Percentiles rank a stretch among this genome's conserved stretches.
Evolutionary conservation across 2,329 filamentous ascomycete genomes (phyloP).

Genomic region (Penicillium brasilianum): DNA sequence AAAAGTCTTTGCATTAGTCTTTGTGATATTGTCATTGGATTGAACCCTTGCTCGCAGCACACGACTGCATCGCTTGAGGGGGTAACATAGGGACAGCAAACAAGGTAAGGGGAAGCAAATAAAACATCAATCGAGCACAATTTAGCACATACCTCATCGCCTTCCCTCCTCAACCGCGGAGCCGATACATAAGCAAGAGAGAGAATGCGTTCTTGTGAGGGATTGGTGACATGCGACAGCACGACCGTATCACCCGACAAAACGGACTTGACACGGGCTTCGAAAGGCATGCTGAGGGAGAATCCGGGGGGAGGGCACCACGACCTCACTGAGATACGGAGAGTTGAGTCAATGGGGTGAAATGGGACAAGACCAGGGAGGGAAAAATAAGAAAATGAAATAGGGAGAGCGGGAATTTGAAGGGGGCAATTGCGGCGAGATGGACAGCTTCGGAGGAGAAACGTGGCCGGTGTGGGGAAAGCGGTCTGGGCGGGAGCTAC

Average conservation of each 20-base stretch:
- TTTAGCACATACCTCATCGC: slow-evolving; percentile 69
- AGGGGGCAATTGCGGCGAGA: slow-evolving; percentile 18
- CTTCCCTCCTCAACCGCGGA: slow-evolving; percentile 83
- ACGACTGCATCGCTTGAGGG: background rate
- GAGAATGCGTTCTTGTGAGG: slow-evolving; percentile 79
- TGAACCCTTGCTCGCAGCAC: background rate
- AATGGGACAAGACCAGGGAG: slow-evolving; percentile 17
- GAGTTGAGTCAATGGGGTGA: slow-evolving; percentile 13
- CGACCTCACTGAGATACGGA: slow-evolving; percentile 19
- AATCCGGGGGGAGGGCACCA: slow-evolving; percentile 11
- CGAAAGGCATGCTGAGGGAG: slow-evolving; percentile 45
- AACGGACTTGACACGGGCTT: slow-evolving; percentile 87
- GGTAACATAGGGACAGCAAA: background rate
- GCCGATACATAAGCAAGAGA: slow-evolving; percentile 92
- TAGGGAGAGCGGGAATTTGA: slow-evolving; percentile 14
- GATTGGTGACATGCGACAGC: slow-evolving; percentile 79
- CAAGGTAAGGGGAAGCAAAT: background rate
- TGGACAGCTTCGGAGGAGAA: slow-evolving; percentile 33
- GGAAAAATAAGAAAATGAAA: slow-evolving; percentile 18
- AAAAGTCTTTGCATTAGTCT: background rate
- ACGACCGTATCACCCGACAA: slow-evolving; percentile 92
- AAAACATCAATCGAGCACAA: background rate
- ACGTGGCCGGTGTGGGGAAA: slow-evolving; percentile 40
- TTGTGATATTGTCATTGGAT: background rate
- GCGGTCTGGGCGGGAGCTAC: slow-evolving; percentile 31